Evolutionary conservation across 129 eudicot species (phyloP), one percentile per base, ranked within the genome.

Genomic region (Lonicera japonica): DNA sequence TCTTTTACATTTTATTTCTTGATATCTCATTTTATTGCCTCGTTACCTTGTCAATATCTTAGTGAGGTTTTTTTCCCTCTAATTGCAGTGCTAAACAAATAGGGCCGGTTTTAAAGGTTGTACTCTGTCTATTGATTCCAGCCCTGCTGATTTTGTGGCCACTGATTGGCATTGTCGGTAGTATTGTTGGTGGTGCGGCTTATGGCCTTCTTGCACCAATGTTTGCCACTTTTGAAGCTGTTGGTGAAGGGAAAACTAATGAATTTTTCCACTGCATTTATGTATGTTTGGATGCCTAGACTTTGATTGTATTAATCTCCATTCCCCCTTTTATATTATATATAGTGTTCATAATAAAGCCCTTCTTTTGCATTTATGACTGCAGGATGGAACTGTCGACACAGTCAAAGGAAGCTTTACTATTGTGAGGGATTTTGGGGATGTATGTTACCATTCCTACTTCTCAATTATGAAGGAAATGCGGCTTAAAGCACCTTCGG

Each of bases 301-400:
- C 11, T 22, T 36, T 18, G 11, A 23, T 20, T 21, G 21, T 41
- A 18, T 12, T 36, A 29, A 12, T 29, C 58, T 23, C n/a, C 22
- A 13, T 61, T 54, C 13, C 15, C 25, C 53, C 45, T 59, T 16
- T 46, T 8, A 41, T 61, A n/a, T 63, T 46, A 20, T 17, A 18
- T 38, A 13, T 21, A 41, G 5, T 36, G 23, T 17, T 21, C 25
- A 29, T 43, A 47, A 6, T 17, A 14, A 18, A 15, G 17, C 19
- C 21, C 56, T 10, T 21, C 9, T 56, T 11, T 5, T 24, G 13
- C 14, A 50, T 23, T 43, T 45, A 54, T 38, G 56, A 56, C 67
- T 71, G 66, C 79, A 86, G 97, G 97, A 90, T 55, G 97, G 97
- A 66, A 82, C 85, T 63, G 82, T 85, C 88, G 86, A 82, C 64